Percentiles rank a stretch among this genome's conserved stretches.
Conservation (phyloP, 2,329 filamentous ascomycete genomes). For the Clarireedia sp. region DNA sequence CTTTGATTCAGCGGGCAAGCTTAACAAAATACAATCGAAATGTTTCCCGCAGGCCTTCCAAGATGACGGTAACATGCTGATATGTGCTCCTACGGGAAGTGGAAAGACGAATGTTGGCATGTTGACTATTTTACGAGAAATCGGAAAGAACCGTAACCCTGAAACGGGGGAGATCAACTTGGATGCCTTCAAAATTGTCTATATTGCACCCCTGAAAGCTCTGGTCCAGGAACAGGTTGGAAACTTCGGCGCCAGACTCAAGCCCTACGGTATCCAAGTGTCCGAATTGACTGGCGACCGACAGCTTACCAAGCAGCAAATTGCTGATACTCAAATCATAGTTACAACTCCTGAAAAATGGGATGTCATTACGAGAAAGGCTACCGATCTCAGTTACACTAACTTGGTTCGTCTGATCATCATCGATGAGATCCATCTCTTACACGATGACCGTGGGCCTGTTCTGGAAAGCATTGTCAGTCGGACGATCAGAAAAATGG, state of each 20-base stretch:
- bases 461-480: slow-evolving; percentile 96
- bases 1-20: slow-evolving; percentile 75
- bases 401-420: slow-evolving; percentile 93
- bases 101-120: slow-evolving; percentile 99
- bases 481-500: slow-evolving; percentile 83
- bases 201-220: slow-evolving; percentile 92
- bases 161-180: slow-evolving; percentile 89
- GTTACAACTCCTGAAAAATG: slow-evolving; percentile 98
- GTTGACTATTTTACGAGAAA: slow-evolving; percentile 90
- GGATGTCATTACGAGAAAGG: slow-evolving; percentile 98
- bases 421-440: slow-evolving; percentile 95
- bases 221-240: slow-evolving; percentile 96
- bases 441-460: slow-evolving; percentile 94
- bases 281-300: slow-evolving; percentile 96
- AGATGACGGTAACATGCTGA: slow-evolving; percentile 93
- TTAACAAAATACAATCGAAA: slow-evolving; percentile 93
- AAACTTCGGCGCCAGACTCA: slow-evolving; percentile 87
- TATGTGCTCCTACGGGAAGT: slow-evolving; percentile 93
- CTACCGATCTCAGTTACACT: slow-evolving; percentile 92
- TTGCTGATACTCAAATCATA: slow-evolving; percentile 94
- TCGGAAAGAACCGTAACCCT: slow-evolving; percentile 87
- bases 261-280: slow-evolving; percentile 84
- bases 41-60: slow-evolving; percentile 88
- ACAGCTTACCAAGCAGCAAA: slow-evolving; percentile 97
- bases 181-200: slow-evolving; percentile 97